Evolutionary conservation across 106 monocot species (phyloP), one percentile per base, ranked within the genome.

Genomic region (Ottelia alismoides): DNA sequence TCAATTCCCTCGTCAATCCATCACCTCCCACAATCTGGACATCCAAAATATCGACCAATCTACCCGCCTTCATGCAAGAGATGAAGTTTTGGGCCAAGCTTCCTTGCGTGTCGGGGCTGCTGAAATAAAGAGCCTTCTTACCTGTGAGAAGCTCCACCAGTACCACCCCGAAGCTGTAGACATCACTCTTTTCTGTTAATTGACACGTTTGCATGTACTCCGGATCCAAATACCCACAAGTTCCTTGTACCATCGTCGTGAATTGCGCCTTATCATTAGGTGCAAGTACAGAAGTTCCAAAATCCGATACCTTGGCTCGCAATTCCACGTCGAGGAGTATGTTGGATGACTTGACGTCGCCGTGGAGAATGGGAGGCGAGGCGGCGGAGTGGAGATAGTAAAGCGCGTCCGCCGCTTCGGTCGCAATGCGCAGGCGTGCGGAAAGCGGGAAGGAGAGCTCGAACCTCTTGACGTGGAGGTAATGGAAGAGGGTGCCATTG

Each of bases 311-410:
- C 45, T 78, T 78, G 11, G 73, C 78, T 4, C 32, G 49, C 55
- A 40, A 61, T 9, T 64, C 64, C 10, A 48, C 29, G 35, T 78
- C 78, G 0, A 73, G 61, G 1, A 80, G 57, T 27, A 80, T 80
- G 70, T 75, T 80, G 2, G 75, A 40, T 0, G 71, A 63, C 68
- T 80, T 80, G 16, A 75, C 64, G 30, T 80, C 75, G 11, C 80
- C 14, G 62, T 75, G 80, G 45, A 75, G 30, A 47, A 75, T 80
- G 0, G 71, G 68, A 28, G 23, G 31, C 0, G 58, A 25, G 18
- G 70, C 51, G 16, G 70, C 60, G 0, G 70, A 79, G 25, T 79
- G 79, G 20, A 79, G 56, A 25, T 80, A 75, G 10, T n/a, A 71
- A 0, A 80, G 71, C 2, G 75, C 80, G 20, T 19, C 67, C 5